These are phyloP conservation scores for Diaporthe caulivora DNA, from an alignment of 2,329 filamentous ascomycete genomes.

Conservation along the genomic window DNA sequence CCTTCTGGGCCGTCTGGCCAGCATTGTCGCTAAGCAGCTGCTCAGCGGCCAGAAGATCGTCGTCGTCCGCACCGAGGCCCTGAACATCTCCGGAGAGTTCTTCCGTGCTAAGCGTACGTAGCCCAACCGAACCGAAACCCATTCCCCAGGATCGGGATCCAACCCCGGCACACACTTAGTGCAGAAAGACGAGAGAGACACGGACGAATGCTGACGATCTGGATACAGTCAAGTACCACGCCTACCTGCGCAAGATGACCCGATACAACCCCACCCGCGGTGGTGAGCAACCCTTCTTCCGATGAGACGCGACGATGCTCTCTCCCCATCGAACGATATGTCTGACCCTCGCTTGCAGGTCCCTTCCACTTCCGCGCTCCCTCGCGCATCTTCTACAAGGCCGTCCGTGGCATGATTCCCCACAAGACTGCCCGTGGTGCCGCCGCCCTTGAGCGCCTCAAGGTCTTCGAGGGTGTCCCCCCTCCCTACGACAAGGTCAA, in stretches of 20 bases:
- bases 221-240: slow-evolving; percentile 97
- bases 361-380: slow-evolving; percentile 99
- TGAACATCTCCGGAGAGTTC: slow-evolving; percentile 99
- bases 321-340: slow-evolving; percentile 55
- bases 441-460: slow-evolving; percentile 96
- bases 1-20: slow-evolving; percentile 98
- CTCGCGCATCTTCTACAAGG: slow-evolving; percentile 99
- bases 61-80: slow-evolving; percentile 96
- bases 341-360: slow-evolving; percentile 68
- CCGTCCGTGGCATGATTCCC: slow-evolving; percentile 99
- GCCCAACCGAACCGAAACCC: slow-evolving; percentile 42
- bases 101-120: slow-evolving; percentile 99
- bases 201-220: slow-evolving; percentile 59
- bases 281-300: slow-evolving; percentile 70
- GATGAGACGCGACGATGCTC: slow-evolving; percentile 41
- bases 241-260: slow-evolving; percentile 99
- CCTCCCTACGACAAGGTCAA: slow-evolving; percentile 99
- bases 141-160: neutral
- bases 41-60: slow-evolving; percentile 99
- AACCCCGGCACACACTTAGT: neutral
- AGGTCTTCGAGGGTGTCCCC: slow-evolving; percentile 99
- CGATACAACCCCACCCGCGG: slow-evolving; percentile 99
- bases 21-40: slow-evolving; percentile 98
- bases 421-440: slow-evolving; percentile 99
- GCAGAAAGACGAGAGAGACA: neutral